Conservation (phyloP, 805 yeast genomes). For the Candida railenensis region DNA sequence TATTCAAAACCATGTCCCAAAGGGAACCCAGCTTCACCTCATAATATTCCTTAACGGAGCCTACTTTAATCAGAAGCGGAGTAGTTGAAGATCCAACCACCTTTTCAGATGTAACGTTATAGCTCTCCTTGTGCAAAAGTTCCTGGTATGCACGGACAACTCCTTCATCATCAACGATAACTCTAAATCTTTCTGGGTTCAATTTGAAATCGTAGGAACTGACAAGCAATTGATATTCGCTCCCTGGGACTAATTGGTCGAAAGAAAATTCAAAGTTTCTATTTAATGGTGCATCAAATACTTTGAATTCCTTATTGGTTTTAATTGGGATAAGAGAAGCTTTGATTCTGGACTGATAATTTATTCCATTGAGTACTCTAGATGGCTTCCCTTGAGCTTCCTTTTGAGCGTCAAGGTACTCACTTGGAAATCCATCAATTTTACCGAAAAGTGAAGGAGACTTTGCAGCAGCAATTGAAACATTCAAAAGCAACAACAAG, state of each 20-base stretch:
- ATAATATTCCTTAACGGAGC: constrained; percentile 30
- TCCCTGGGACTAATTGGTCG: constrained; percentile 23
- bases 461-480: not conserved
- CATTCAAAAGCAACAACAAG: not conserved
- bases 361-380: constrained; percentile 31
- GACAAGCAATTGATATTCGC: constrained; percentile 30
- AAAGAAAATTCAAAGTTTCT: constrained; percentile 25
- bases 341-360: constrained; percentile 31
- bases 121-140: constrained; percentile 12
- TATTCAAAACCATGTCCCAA: constrained; percentile 30
- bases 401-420: not conserved
- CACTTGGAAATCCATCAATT: constrained; percentile 21
- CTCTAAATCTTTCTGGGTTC: constrained; percentile 21
- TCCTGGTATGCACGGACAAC: constrained; percentile 22
- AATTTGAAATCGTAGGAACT: constrained; percentile 37
- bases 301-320: not conserved
- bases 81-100: constrained; percentile 9
- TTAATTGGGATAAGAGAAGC: constrained; percentile 18
- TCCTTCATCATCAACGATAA: constrained; percentile 18
- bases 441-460: constrained; percentile 2
- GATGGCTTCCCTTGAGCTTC: constrained; percentile 6
- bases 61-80: constrained; percentile 22
- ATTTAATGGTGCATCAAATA: constrained; percentile 11
- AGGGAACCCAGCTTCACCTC: constrained; percentile 30
- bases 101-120: constrained; percentile 18